phyloP scores from a whole-genome alignment of 495 filamentous ascomycete genomes.

The Amniculicola lignicola region DNA sequence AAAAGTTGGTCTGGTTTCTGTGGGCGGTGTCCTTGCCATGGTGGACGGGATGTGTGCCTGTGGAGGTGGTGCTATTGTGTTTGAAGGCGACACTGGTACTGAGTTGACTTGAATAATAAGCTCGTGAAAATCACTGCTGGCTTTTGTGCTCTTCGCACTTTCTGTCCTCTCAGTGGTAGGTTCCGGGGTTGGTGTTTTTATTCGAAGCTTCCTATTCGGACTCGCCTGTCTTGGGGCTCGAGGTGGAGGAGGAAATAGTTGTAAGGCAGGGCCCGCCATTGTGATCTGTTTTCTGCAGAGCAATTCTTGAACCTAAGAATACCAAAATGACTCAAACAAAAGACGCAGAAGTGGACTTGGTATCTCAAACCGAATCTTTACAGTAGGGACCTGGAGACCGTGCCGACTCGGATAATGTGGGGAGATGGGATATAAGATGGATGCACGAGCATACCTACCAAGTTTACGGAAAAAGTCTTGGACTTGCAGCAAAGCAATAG shows the following conservation, averaged over 20 bases:
- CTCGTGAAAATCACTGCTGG: constrained; percentile 36
- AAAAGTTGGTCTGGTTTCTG: constrained; percentile 19
- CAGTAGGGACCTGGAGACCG: constrained; percentile 11
- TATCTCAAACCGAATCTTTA: constrained; percentile 7
- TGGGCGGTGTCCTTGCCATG: constrained; percentile 22
- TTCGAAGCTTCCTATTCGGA: constrained; percentile 17
- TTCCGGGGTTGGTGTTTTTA: constrained; percentile 42
- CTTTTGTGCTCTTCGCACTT: constrained; percentile 31
- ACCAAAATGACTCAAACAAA: constrained; percentile 1
- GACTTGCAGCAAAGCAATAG: constrained; percentile 32
- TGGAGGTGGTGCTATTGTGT: constrained; percentile 13
- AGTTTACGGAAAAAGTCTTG: constrained; percentile 5
- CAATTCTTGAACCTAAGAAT: constrained; percentile 17
- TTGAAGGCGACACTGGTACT: constrained; percentile 31
- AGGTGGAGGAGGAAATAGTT: constrained; percentile 54
- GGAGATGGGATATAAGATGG: constrained; percentile 30
- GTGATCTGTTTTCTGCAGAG: constrained; percentile 11
- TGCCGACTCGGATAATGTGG: constrained; percentile 26
- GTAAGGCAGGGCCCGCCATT: constrained; percentile 47
- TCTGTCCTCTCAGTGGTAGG: constrained; percentile 38
- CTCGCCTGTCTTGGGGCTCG: constrained; percentile 34
- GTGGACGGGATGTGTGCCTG: constrained; percentile 14
- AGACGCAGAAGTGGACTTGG: constrained; percentile 1
- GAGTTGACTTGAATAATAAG: constrained; percentile 38
- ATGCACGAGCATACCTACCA: constrained; percentile 11